Conservation (phyloP, 805 yeast species). For the Blastobotrys mokoenaii region DNA sequence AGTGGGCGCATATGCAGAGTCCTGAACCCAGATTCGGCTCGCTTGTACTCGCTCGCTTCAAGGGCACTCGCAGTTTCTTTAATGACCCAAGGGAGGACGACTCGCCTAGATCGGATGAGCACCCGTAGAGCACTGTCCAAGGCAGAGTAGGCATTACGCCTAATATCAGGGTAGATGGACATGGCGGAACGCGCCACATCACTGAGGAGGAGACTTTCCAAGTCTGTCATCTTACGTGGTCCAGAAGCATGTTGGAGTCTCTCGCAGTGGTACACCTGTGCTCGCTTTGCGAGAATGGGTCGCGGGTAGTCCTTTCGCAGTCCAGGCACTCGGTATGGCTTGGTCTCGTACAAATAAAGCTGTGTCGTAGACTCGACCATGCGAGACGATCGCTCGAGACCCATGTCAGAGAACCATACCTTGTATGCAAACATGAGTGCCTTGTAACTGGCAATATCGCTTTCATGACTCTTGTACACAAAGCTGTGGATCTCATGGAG, state of each 20-base stretch:
- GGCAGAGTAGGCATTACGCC: constrained; percentile 59
- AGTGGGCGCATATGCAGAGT: constrained; percentile 52
- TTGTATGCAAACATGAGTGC: constrained; percentile 55
- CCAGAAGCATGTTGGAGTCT: constrained; percentile 67
- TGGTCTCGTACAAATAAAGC: constrained; percentile 47
- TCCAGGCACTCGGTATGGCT: constrained; percentile 56
- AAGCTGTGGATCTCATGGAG: constrained; percentile 50
- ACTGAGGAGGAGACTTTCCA: constrained; percentile 53
- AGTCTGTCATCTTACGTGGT: constrained; percentile 56
- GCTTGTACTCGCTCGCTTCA: constrained; percentile 39
- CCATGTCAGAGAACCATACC: constrained; percentile 76
- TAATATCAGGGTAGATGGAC: constrained; percentile 63
- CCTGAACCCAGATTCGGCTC: constrained; percentile 55
- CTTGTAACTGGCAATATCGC: constrained; percentile 55
- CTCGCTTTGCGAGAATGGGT: constrained; percentile 63
- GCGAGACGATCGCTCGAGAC: constrained; percentile 57
- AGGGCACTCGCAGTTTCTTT: constrained; percentile 43
- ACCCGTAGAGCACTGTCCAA: constrained; percentile 63
- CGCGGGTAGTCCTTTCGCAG: constrained; percentile 67
- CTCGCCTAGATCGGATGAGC: constrained; percentile 54
- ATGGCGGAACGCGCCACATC: constrained; percentile 59
- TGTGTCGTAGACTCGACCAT: constrained; percentile 46
- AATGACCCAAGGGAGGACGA: constrained; percentile 44
- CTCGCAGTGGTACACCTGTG: constrained; percentile 65
- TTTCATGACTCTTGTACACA: constrained; percentile 43